A percentile compares a stretch with the other conserved stretches of the same genome.
phyloP scores from a whole-genome alignment of 495 filamentous ascomycete species.

The Venustampulla echinocandica region DNA sequence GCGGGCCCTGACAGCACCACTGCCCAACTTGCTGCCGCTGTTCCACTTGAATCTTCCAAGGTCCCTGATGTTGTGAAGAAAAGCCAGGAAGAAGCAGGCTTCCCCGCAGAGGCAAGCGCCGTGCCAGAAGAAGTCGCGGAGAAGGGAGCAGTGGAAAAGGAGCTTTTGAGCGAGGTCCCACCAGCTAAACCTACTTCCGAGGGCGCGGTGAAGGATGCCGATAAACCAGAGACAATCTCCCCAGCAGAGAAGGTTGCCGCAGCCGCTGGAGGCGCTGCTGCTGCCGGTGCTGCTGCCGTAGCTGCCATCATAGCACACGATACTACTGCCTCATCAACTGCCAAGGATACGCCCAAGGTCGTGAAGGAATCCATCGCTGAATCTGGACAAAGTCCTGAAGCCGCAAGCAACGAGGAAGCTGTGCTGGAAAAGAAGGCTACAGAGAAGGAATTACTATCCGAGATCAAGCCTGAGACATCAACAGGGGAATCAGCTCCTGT shows the following conservation, averaged over 20 bases:
- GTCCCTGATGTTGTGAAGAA: conserved; percentile 62
- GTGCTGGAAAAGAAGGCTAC: conserved; percentile 72
- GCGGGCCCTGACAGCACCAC: conserved; percentile 64
- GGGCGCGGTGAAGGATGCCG: conserved; percentile 37
- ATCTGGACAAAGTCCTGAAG: conserved; percentile 59
- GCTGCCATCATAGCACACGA: conserved; percentile 31
- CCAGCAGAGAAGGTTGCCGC: conserved; percentile 33
- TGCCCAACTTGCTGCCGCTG: conserved; percentile 57
- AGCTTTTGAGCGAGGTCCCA: conserved; percentile 50
- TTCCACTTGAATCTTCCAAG: conserved; percentile 54
- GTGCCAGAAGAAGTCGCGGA: conserved; percentile 47
- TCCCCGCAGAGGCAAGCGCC: conserved; percentile 51
- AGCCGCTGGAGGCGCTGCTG: conserved; percentile 29
- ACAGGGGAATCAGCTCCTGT: conserved; percentile 30
- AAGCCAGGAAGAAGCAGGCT: conserved; percentile 52
- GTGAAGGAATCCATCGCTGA: conserved; percentile 66
- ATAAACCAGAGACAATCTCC: conserved; percentile 36
- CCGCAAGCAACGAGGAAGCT: conserved; percentile 53
- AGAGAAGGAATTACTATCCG: conserved; percentile 54
- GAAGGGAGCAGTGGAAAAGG: conserved; percentile 52
- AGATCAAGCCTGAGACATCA: conserved; percentile 39
- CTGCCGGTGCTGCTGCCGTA: conserved; percentile 33
- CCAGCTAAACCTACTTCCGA: conserved; percentile 48
- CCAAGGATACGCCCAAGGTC: conserved; percentile 53
- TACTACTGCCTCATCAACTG: conserved; percentile 22